Base-by-base conservation (phyloP, 169 alveolate species). In the Eimeria praecox region DNA sequence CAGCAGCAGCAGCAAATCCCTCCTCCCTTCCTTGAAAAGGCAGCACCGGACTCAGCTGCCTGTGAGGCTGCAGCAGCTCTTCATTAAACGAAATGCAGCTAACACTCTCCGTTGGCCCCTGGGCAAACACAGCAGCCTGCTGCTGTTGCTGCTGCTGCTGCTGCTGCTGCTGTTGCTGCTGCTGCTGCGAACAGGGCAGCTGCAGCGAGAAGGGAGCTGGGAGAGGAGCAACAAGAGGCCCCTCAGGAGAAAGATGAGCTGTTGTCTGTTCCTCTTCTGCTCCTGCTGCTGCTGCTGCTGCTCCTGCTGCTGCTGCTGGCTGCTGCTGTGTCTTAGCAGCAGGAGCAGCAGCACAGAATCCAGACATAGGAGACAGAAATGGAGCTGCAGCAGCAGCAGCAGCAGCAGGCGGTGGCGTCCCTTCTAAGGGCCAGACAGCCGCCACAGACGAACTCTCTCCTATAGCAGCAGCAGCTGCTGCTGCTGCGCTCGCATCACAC, bases 331-430 rank as follows among this genome's bases (percentile, higher is more conserved):
- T 44, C 27, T 71, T 35, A n/a, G 44, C 80, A 69, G 87, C 87
- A 77, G n/a, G n/a, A n/a, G 87, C 87, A 35, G 87, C 87, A 40
- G 62, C 87, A n/a, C 49, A 69, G 80, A n/a, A 69, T 69, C 44
- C 44, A n/a, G 44, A 35, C 12, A n/a, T 44, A 69, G 38, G 80
- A 69, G 44, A 18, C 80, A 69, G 8, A 69, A n/a, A 69, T n/a
- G n/a, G n/a, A n/a, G 80, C 80, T 12, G 46, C 46, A 35, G 83
- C 42, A 38, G 52, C 52, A 71, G 77, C 77, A 24, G 38, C 77
- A 27, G 77, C 30, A 30, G 77, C 6, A 27, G 87, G 38, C 6
- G 87, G 56, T 38, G 87, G 87, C 35, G 20, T 35, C 59, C 56
- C 52, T 77, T 77, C 90, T 82, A 27, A 6, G 27, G 18, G 71